Evolutionary conservation across 345 rosid genomes (phyloP).

Genomic region (Lenwebbia sp.): DNA sequence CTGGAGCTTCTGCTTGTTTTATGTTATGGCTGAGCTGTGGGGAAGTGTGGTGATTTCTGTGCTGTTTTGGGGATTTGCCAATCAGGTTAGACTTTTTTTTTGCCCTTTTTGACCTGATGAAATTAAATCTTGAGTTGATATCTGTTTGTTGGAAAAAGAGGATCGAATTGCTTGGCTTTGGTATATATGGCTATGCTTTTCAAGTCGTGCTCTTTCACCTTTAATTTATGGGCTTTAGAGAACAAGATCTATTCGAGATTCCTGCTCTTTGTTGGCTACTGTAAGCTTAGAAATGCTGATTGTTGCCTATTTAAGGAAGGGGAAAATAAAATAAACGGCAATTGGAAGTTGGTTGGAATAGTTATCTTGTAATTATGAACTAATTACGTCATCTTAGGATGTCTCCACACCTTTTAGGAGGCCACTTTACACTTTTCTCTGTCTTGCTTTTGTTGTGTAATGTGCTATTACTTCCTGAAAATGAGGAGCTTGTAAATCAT

Average conservation of each 20-base stretch:
- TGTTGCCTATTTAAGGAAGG: neutral
- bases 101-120: neutral
- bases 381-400: neutral
- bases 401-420: neutral
- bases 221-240: neutral
- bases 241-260: neutral
- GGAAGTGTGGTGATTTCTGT: constrained; percentile 96
- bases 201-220: neutral
- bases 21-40: constrained; percentile 99
- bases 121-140: neutral
- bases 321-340: neutral
- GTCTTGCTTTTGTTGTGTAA: too few relatives aligned
- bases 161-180: neutral
- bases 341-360: neutral
- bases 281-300: neutral
- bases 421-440: neutral
- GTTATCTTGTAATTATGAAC: neutral
- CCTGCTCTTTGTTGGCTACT: neutral
- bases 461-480: neutral
- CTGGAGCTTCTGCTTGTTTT: constrained; percentile 95
- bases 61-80: constrained; percentile 96
- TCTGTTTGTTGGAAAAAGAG: neutral
- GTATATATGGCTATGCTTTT: neutral
- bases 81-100: constrained; percentile 48
- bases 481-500: neutral